Percentiles rank a stretch among this genome's conserved stretches.
Conservation (phyloP, 768 basidiomycete species). For the Chalciporus chontae region DNA sequence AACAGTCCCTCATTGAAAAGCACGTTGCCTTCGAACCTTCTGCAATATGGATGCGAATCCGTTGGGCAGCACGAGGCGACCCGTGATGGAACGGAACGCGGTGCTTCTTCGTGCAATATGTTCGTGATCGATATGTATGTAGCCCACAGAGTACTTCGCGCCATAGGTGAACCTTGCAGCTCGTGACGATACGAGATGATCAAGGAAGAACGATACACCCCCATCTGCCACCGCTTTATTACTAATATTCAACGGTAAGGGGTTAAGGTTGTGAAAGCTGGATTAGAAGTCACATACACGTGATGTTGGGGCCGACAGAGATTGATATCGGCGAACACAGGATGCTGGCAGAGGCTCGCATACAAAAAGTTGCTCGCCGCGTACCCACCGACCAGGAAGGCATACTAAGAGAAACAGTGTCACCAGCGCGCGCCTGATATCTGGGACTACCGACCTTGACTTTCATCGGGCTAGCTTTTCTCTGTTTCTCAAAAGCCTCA, state of each 20-base stretch:
- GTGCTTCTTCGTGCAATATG: constrained; percentile 33
- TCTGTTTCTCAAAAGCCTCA: constrained; percentile 32
- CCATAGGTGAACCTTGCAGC: constrained; percentile 42
- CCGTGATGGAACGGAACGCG: constrained; percentile 21
- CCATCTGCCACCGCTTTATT: constrained; percentile 53
- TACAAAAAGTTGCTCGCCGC: constrained; percentile 47
- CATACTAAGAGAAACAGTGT: constrained; percentile 18
- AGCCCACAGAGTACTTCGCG: constrained; percentile 27
- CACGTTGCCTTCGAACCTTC: constrained; percentile 17
- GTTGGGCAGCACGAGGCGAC: constrained; percentile 28
- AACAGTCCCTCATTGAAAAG: no score
- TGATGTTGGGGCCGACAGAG: constrained; percentile 47
- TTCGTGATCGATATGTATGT: constrained; percentile 33
- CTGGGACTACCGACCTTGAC: constrained; percentile 16
- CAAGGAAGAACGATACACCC: constrained; percentile 36
- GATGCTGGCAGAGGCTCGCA: constrained; percentile 34
- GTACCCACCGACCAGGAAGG: constrained; percentile 52
- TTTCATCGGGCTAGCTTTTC: constrained; percentile 18
- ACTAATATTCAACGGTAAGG: constrained; percentile 11
- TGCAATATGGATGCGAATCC: constrained; percentile 37
- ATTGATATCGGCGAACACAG: constrained; percentile 36
- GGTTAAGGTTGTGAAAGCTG: no score
- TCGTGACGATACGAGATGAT: constrained; percentile 43
- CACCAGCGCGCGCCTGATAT: no score
- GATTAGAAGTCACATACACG: constrained; percentile 34